Conservation (phyloP, 106 monocot genomes). For the Phalaenopsis aphrodite region DNA sequence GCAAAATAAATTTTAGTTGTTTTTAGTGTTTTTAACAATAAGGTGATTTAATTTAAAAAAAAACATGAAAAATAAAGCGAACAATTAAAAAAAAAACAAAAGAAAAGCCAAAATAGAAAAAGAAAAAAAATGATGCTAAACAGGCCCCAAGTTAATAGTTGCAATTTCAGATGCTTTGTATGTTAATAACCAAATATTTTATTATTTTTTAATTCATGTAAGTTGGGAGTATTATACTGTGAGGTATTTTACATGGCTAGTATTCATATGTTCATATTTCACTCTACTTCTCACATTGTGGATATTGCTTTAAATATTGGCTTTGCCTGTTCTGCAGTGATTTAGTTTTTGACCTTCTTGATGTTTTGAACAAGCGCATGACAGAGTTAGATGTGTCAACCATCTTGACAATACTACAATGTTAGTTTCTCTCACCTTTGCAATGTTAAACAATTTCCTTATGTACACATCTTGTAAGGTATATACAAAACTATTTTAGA, state of each 20-base stretch:
- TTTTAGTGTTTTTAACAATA: neutral
- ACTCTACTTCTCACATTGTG: too few relatives aligned
- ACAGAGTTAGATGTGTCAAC: conserved; percentile 87
- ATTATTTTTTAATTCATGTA: neutral
- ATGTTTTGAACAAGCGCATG: conserved; percentile 61
- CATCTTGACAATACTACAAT: conserved; percentile 64
- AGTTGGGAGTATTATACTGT: neutral
- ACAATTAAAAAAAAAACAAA: too few relatives aligned
- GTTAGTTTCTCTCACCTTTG: conserved; percentile 27
- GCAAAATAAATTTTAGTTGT: too few relatives aligned
- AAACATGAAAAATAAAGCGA: neutral
- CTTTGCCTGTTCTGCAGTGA: conserved; percentile 48
- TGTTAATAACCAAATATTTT: neutral
- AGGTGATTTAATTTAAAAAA: neutral
- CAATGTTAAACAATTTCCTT: neutral
- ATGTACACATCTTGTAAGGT: neutral
- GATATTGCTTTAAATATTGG: neutral
- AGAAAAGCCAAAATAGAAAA: too few relatives aligned
- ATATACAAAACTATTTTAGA: neutral
- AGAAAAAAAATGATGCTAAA: neutral
- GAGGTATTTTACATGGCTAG: neutral
- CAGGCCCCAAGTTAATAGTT: neutral
- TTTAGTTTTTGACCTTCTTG: conserved; percentile 85
- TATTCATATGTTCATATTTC: neutral
- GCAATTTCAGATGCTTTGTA: neutral